These are phyloP conservation scores for Cladophialophora bantiana DNA, from an alignment of 2,329 filamentous ascomycete species.

Conservation along the genomic window DNA sequence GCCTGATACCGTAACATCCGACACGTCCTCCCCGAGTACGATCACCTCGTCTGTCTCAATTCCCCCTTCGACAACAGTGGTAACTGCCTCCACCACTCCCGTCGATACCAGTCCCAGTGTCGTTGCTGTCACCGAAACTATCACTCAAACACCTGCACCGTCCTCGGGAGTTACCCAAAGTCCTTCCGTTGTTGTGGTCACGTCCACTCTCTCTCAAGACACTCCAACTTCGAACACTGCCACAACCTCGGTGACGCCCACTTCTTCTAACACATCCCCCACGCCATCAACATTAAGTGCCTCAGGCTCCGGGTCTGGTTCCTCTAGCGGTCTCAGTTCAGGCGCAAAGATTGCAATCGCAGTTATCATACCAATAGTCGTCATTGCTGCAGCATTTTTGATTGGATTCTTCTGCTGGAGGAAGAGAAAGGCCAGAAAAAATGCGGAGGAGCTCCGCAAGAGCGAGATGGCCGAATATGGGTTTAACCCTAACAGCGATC, in stretches of 20 bases:
- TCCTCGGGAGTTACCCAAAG: constrained; percentile 29
- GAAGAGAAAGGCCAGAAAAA: constrained; percentile 83
- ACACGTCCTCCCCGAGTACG: constrained; percentile 40
- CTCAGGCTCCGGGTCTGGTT: constrained; percentile 23
- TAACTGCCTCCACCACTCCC: constrained; percentile 32
- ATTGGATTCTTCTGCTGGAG: constrained; percentile 69
- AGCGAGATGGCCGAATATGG: constrained; percentile 98
- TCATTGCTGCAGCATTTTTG: constrained; percentile 72
- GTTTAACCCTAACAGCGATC: constrained; percentile 97
- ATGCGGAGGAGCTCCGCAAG: constrained; percentile 82
- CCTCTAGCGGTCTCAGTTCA: constrained; percentile 49
- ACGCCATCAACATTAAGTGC: constrained; percentile 38
- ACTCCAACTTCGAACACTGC: constrained; percentile 42
- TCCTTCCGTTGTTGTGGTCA: constrained; percentile 41
- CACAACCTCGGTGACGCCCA: constrained; percentile 25
- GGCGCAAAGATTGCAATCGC: constrained; percentile 84
- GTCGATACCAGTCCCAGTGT: constrained; percentile 36
- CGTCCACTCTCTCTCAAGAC: constrained; percentile 42
- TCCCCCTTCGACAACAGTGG: constrained; percentile 35
- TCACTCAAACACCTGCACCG: constrained; percentile 36
- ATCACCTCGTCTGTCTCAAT: constrained; percentile 39
- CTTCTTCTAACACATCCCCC: constrained; percentile 39
- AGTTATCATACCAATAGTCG: constrained; percentile 90
- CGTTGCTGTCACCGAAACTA: constrained; percentile 36
- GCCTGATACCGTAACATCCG: constrained; percentile 28